A percentile compares a stretch with the other conserved stretches of the same genome.
Conservation (phyloP, 192 early-diverging fungal species). For the Podila epicladia region DNA sequence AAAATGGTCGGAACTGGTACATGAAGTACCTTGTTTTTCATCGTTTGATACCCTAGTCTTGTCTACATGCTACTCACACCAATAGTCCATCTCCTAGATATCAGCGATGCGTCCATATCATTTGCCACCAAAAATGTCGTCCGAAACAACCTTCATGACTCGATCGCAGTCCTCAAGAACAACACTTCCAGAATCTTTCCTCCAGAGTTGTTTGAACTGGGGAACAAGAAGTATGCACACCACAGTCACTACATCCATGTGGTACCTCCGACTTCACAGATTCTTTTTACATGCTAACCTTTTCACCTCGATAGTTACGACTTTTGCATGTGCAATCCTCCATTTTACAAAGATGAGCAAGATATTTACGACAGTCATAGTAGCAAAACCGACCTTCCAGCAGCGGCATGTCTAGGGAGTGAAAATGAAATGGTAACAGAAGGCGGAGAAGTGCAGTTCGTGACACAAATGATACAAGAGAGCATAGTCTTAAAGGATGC, state of each 20-base stretch:
- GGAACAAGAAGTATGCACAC: conserved; percentile 7
- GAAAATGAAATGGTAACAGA: conserved; percentile 78
- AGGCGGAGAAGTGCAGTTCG: conserved; percentile 84
- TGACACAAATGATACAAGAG: conserved; percentile 73
- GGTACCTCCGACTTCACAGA: neutral
- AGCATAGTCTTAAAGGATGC: conserved; percentile 54
- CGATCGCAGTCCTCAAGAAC: conserved; percentile 69
- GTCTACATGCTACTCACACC: neutral
- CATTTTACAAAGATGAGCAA: conserved; percentile 75
- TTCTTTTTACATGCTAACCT: neutral
- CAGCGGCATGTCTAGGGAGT: conserved; percentile 67
- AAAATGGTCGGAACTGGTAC: conserved; percentile 77
- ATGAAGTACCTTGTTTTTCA: neutral
- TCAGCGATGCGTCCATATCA: conserved; percentile 67
- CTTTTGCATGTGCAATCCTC: conserved; percentile 95
- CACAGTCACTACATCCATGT: too few relatives aligned
- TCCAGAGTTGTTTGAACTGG: conserved; percentile 1
- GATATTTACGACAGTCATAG: conserved; percentile 63
- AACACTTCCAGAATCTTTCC: conserved; percentile 19
- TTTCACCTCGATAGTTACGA: conserved; percentile 45
- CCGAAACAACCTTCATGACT: conserved; percentile 64
- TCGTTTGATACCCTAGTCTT: neutral
- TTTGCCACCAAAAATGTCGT: conserved; percentile 74
- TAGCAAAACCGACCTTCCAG: conserved; percentile 63
- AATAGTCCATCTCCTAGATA: conserved; percentile 54